Conservation (phyloP, 148 eudicot species). For the Spergularia marina region DNA sequence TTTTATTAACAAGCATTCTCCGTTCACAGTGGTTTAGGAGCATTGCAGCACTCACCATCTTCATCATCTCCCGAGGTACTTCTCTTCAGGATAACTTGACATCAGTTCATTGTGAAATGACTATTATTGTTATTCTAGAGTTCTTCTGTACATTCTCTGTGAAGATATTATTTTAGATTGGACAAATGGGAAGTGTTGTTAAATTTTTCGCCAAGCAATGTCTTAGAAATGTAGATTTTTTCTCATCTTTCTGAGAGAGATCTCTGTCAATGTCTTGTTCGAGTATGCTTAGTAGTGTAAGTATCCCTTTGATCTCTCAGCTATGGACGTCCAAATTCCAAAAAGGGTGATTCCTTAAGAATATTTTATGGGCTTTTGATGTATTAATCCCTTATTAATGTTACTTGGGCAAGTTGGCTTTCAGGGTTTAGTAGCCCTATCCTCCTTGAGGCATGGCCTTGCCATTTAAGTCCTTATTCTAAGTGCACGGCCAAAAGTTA, state of each 20-base stretch:
- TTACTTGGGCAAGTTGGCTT: background rate
- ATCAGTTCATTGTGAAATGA: background rate
- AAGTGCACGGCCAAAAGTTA: background rate
- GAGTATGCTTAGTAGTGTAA: background rate
- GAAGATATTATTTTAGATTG: background rate
- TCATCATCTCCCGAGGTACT: constrained; percentile 64
- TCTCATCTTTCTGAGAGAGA: constrained; percentile 1
- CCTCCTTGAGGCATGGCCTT: background rate
- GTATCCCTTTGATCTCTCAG: background rate
- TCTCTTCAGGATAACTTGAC: constrained; percentile 8
- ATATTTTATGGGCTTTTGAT: background rate
- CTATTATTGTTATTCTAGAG: background rate
- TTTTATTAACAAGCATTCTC: background rate
- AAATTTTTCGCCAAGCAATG: background rate
- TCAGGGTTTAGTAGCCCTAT: background rate
- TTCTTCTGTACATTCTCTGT: background rate
- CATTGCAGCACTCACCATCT: constrained; percentile 51
- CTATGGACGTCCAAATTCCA: background rate
- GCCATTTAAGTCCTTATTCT: background rate
- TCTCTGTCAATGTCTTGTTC: background rate
- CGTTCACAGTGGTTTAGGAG: constrained; percentile 44
- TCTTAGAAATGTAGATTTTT: background rate
- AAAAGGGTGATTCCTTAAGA: background rate
- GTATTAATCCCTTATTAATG: background rate
- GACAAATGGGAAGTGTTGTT: background rate